These are phyloP conservation scores for Dentipellis fragilis DNA, from an alignment of 768 basidiomycete genomes.

Conservation along the genomic window DNA sequence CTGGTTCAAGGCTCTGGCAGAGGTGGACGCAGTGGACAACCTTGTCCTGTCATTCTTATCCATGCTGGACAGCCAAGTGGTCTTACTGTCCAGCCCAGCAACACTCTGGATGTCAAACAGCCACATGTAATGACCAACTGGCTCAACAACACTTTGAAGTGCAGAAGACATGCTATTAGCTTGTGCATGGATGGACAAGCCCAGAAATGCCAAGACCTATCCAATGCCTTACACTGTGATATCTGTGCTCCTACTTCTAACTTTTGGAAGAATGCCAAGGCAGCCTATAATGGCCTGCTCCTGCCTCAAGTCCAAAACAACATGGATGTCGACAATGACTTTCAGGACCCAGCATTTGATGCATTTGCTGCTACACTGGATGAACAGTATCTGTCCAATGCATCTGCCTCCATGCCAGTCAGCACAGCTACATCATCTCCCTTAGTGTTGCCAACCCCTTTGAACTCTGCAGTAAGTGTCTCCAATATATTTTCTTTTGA, in stretches of 20 bases:
- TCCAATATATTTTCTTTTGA: neutral
- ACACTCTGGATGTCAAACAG: neutral
- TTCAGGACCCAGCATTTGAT: neutral
- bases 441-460: neutral
- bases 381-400: neutral
- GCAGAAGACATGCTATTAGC: neutral
- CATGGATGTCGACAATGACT: neutral
- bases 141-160: neutral
- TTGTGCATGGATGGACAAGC: neutral
- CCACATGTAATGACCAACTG: neutral
- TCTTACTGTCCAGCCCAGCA: neutral
- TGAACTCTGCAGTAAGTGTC: neutral
- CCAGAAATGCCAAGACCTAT: neutral
- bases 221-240: neutral
- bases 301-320: neutral
- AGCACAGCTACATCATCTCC: no score
- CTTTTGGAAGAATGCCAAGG: neutral
- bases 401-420: no score
- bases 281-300: neutral
- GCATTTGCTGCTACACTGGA: neutral
- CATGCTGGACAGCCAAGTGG: neutral
- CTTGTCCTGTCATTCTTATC: neutral
- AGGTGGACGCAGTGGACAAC: neutral
- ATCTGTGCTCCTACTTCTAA: neutral
- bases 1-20: neutral